Evolutionary conservation across 108 stramenopile genomes (phyloP), one percentile per base, ranked within the genome.

Genomic region (Cylindrotheca closterium): DNA sequence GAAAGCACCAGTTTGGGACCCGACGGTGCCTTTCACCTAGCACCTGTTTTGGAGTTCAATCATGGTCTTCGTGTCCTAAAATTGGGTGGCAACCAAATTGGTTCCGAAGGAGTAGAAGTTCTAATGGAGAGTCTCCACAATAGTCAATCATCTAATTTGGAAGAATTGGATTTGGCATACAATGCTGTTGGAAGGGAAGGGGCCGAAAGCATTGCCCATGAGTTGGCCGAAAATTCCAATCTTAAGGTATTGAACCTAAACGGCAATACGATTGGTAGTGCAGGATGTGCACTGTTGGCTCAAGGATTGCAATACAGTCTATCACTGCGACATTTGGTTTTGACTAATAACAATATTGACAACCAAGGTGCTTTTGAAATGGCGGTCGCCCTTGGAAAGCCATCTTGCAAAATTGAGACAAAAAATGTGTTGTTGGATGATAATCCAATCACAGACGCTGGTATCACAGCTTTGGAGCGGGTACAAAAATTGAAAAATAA

Each of bases 151-250:
- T 48, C 53, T 30, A 21, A 58, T 4, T 29, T 87, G 33, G 54
- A 73, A 65, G 52, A 60, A 23, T 26, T 87, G 15, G 77, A 79
- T 45, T 65, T 88, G 60, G 63, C 67, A 33, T 72, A 61, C 37
- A 88, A 88, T 51, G 48, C 61, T 10, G 74, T 88, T 52, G 68
- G 74, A 7, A 55, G 71, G 18, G 33, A 55, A 3, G 82, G 80
- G 4, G 82, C 70, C 1, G 55, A 47, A 22, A n/a, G 59, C 23
- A 19, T 88, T 21, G 78, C 84, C 1, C 56, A 74, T 24, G 58
- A 51, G 10, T 54, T 77, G 25, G 47, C 26, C 15, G 42, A 61
- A 7, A 65, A 68, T 47, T 49, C 54, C 4, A 47, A 25, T 30
- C 50, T 88, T 32, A 58, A 56, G 24, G 48, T 58, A n/a, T 56